phyloP scores from a whole-genome alignment of 768 basidiomycete genomes.

The Xanthoconium stramineum region DNA sequence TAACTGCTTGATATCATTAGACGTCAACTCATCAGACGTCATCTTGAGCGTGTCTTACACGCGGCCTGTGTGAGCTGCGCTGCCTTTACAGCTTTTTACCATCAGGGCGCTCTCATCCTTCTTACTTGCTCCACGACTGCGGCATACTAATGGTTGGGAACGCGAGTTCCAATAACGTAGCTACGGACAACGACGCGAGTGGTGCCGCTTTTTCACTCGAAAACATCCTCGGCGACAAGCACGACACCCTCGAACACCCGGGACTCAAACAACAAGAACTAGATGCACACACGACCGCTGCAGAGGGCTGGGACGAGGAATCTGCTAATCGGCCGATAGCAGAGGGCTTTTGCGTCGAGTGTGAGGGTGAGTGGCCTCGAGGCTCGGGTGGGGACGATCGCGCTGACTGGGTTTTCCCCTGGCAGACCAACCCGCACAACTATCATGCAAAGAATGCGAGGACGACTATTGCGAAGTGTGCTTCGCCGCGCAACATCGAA shows the following conservation, averaged over 20 bases:
- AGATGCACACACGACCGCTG: constrained; percentile 34
- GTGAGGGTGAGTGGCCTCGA: constrained; percentile 59
- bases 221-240: constrained; percentile 64
- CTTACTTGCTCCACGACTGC: neutral
- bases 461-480: constrained; percentile 84
- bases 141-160: constrained; percentile 22
- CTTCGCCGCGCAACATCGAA: constrained; percentile 80
- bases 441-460: constrained; percentile 66
- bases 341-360: constrained; percentile 78
- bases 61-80: constrained; percentile 22
- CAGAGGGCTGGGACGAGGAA: constrained; percentile 70
- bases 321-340: constrained; percentile 39
- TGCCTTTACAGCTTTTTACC: constrained; percentile 9
- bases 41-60: constrained; percentile 18
- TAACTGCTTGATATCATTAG: too few species aligned
- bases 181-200: constrained; percentile 8
- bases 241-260: constrained; percentile 61
- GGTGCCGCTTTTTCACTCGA: constrained; percentile 52
- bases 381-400: neutral
- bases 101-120: constrained; percentile 9
- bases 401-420: neutral
- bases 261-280: constrained; percentile 30
- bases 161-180: constrained; percentile 13
- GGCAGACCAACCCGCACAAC: constrained; percentile 78
- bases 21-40: neutral